phyloP scores from a whole-genome alignment of 2,329 filamentous ascomycete genomes.

The Nemania abortiva region DNA sequence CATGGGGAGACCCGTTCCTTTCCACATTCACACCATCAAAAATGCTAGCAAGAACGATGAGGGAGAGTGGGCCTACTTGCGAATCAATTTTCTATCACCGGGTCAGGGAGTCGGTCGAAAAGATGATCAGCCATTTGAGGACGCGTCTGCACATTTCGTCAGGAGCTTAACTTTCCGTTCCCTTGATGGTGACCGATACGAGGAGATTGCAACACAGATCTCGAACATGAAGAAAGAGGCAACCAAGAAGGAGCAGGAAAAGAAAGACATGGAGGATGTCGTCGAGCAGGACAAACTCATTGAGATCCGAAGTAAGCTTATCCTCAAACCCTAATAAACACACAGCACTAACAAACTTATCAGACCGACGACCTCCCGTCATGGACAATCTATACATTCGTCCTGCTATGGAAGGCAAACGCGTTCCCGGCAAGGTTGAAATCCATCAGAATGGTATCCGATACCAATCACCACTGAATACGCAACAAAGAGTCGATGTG shows the following conservation, averaged over 20 bases:
- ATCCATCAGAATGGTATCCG: conserved; percentile 99
- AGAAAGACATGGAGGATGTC: conserved; percentile 99
- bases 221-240: conserved; percentile 95
- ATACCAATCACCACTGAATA: conserved; percentile 85
- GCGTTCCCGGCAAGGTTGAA: conserved; percentile 93
- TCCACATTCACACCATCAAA: conserved; percentile 98
- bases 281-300: conserved; percentile 98
- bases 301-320: conserved; percentile 84
- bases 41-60: conserved; percentile 98
- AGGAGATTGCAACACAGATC: conserved; percentile 91
- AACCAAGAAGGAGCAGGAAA: conserved; percentile 93
- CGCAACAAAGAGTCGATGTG: conserved; percentile 88
- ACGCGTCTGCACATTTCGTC: conserved; percentile 94
- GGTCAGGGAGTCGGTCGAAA: conserved; percentile 97
- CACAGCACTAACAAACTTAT: conserved; percentile 55
- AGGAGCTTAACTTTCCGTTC: conserved; percentile 95
- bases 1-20: conserved; percentile 96
- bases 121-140: conserved; percentile 97
- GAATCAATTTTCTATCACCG: conserved; percentile 97
- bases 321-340: not conserved
- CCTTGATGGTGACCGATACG: conserved; percentile 86
- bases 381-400: conserved; percentile 96
- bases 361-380: conserved; percentile 89
- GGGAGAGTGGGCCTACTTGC: conserved; percentile 90
- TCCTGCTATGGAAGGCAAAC: conserved; percentile 95